Conservation (phyloP, 768 basidiomycete genomes). For the Cantharellus cinnabarinus region DNA sequence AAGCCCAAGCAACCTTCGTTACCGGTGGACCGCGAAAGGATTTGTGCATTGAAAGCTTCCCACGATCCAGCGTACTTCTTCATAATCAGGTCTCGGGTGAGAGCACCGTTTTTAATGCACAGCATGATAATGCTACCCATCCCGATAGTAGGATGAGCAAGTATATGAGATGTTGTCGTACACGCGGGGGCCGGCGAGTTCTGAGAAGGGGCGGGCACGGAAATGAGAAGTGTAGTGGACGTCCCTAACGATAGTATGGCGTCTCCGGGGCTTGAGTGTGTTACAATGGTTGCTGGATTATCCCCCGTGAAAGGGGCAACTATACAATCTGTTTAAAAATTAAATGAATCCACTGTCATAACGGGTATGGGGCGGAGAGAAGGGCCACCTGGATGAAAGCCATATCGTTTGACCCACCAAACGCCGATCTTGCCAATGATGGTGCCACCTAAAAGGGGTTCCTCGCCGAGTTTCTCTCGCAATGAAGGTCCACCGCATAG, state of each 20-base stretch:
- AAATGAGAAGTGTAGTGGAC: slow-evolving; percentile 69
- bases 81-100: slow-evolving; percentile 59
- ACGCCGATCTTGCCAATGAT: slow-evolving; percentile 39
- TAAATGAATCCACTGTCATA: neutral
- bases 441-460: slow-evolving; percentile 55
- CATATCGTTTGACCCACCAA: slow-evolving; percentile 63
- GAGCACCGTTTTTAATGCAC: slow-evolving; percentile 76
- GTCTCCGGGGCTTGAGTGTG: slow-evolving; percentile 54
- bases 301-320: slow-evolving; percentile 79
- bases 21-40: slow-evolving; percentile 33
- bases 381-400: slow-evolving; percentile 39
- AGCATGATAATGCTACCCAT: slow-evolving; percentile 71
- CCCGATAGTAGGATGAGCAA: slow-evolving; percentile 39
- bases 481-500: slow-evolving; percentile 50
- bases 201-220: slow-evolving; percentile 39
- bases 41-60: slow-evolving; percentile 45
- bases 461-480: slow-evolving; percentile 47
- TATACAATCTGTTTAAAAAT: slow-evolving; percentile 33
- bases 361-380: neutral
- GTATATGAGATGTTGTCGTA: slow-evolving; percentile 54
- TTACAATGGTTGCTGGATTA: slow-evolving; percentile 68
- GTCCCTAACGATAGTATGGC: slow-evolving; percentile 76
- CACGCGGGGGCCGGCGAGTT: slow-evolving; percentile 33
- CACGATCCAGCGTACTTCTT: slow-evolving; percentile 42
- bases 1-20: slow-evolving; percentile 44